These are phyloP conservation scores for Amanita pallidorosea DNA, from an alignment of 768 basidiomycete genomes.

Conservation along the genomic window DNA sequence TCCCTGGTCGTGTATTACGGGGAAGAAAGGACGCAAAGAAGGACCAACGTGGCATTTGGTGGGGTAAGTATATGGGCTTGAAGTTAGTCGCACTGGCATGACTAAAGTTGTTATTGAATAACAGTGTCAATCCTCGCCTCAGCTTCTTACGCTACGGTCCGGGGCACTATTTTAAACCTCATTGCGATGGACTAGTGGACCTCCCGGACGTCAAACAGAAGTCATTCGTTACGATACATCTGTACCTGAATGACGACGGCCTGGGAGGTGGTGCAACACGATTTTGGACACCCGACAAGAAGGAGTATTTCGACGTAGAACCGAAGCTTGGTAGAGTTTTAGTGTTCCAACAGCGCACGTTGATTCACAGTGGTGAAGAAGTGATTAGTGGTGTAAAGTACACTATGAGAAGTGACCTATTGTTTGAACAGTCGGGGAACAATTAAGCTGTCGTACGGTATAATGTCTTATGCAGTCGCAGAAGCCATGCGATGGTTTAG, in stretches of 20 bases:
- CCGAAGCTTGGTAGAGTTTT: slow-evolving; percentile 28
- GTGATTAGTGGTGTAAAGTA: slow-evolving; percentile 23
- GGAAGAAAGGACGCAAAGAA: slow-evolving; percentile 17
- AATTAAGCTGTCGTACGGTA: not conserved
- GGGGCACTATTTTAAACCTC: slow-evolving; percentile 29
- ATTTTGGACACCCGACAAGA: slow-evolving; percentile 25
- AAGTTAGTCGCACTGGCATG: not conserved
- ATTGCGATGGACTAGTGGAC: slow-evolving; percentile 26
- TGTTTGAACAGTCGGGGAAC: slow-evolving; percentile 17
- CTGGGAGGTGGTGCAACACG: slow-evolving; percentile 28
- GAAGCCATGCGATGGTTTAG: not conserved
- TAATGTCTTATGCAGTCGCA: not conserved
- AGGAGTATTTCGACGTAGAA: slow-evolving; percentile 22
- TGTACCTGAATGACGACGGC: slow-evolving; percentile 27
- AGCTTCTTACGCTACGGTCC: slow-evolving; percentile 33
- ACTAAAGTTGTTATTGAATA: not conserved
- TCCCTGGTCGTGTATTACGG: slow-evolving; percentile 21
- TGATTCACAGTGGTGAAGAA: slow-evolving; percentile 27
- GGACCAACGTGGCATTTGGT: slow-evolving; percentile 23
- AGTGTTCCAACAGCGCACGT: slow-evolving; percentile 30
- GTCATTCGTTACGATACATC: slow-evolving; percentile 30
- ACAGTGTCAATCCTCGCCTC: slow-evolving; percentile 26
- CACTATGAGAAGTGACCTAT: slow-evolving; percentile 27
- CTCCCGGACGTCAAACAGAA: slow-evolving; percentile 18
- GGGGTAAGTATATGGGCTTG: slow-evolving; percentile 14